Evolutionary conservation across 164 flowering plant species (phyloP).

Genomic region (Stephania yunnanensis): DNA sequence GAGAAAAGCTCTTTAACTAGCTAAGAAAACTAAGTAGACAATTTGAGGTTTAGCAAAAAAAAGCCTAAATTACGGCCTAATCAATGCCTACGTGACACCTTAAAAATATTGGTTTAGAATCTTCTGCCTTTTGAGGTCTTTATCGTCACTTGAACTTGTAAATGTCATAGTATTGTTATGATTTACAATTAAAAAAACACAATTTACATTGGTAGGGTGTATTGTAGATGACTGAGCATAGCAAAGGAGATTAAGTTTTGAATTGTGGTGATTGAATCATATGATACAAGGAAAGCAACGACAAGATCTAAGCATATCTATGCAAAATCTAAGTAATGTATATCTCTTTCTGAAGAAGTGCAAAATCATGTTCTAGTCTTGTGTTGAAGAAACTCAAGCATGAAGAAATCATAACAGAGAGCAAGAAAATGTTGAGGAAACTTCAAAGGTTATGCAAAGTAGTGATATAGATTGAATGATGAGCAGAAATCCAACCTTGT

Average conservation of each 20-base stretch:
- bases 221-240: background rate
- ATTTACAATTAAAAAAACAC: background rate
- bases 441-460: background rate
- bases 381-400: background rate
- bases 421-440: background rate
- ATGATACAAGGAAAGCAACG: background rate
- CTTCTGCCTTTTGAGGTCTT: background rate
- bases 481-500: conserved; percentile 57
- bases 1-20: no score
- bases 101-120: background rate
- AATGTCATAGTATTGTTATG: background rate
- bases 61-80: no score
- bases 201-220: background rate
- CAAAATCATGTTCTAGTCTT: background rate
- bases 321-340: background rate
- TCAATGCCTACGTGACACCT: no score
- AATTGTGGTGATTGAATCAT: background rate
- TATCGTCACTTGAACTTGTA: background rate
- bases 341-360: background rate
- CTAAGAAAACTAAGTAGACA: no score
- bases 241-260: background rate
- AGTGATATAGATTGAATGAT: background rate
- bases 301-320: background rate
- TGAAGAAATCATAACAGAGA: background rate
- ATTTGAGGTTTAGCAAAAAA: no score